Evolutionary conservation across 208 protist genomes (phyloP).

Genomic region (Acanthamoeba sp.): DNA sequence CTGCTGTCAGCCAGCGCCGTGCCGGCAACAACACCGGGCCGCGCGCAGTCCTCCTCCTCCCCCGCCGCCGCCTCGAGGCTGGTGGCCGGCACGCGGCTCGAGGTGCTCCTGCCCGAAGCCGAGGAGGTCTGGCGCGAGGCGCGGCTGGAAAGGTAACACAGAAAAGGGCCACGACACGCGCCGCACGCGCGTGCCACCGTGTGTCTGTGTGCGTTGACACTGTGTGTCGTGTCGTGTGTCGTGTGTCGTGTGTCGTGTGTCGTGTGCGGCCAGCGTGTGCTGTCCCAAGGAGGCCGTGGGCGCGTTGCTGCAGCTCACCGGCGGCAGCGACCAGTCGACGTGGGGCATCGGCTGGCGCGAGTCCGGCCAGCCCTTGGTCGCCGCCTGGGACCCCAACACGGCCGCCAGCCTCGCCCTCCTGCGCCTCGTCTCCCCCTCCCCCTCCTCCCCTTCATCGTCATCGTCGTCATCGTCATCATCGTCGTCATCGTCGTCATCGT

Average conservation of each 20-base stretch:
- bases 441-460: background rate
- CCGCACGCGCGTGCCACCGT: background rate
- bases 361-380: background rate
- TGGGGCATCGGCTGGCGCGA: slow-evolving; percentile 47
- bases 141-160: background rate
- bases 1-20: background rate
- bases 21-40: background rate
- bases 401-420: slow-evolving; percentile 6
- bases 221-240: too few species aligned
- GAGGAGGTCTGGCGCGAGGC: slow-evolving; percentile 16
- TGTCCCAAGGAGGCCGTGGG: background rate
- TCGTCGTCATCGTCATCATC: background rate
- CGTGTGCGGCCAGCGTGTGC: background rate
- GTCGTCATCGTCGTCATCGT: background rate
- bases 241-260: too few species aligned
- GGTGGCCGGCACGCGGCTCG: slow-evolving; percentile 3
- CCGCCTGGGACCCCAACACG: background rate
- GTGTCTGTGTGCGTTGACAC: too few species aligned
- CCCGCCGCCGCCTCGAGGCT: background rate
- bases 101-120: background rate
- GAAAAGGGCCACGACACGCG: too few species aligned
- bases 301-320: background rate
- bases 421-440: background rate
- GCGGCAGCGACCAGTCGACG: background rate
- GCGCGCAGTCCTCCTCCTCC: background rate